phyloP scores from a whole-genome alignment of 805 yeast genomes.

The Sugiyamaella smithiae region DNA sequence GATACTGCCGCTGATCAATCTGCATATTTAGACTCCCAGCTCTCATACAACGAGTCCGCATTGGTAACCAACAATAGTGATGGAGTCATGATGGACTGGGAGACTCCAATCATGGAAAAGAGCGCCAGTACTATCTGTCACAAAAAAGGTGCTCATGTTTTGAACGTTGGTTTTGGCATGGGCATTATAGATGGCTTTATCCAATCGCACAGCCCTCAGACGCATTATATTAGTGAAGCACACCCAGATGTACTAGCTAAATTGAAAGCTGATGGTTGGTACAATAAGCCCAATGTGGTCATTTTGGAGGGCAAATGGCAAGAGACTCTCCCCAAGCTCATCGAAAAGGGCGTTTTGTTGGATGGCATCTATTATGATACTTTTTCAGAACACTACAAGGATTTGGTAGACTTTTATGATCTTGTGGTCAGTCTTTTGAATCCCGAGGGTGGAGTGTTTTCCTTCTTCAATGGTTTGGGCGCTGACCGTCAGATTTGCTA shows the following conservation, averaged over 20 bases:
- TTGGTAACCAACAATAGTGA: slow-evolving; percentile 73
- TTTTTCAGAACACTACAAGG: slow-evolving; percentile 85
- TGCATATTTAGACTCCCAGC: slow-evolving; percentile 60
- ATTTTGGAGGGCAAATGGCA: slow-evolving; percentile 93
- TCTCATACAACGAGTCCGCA: slow-evolving; percentile 65
- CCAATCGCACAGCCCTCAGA: slow-evolving; percentile 53
- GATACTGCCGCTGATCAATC: slow-evolving; percentile 44
- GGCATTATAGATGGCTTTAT: slow-evolving; percentile 88
- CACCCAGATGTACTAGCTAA: slow-evolving; percentile 85
- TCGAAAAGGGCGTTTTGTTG: slow-evolving; percentile 67
- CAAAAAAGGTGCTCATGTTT: slow-evolving; percentile 41
- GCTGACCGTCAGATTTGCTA: slow-evolving; percentile 73
- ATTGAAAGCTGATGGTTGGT: slow-evolving; percentile 78
- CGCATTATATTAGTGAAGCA: slow-evolving; percentile 89
- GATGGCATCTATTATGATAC: slow-evolving; percentile 95
- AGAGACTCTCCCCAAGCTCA: slow-evolving; percentile 63
- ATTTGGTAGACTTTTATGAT: slow-evolving; percentile 84
- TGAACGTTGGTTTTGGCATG: slow-evolving; percentile 95
- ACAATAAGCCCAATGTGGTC: slow-evolving; percentile 64
- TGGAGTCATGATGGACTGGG: slow-evolving; percentile 99
- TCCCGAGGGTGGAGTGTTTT: slow-evolving; percentile 71
- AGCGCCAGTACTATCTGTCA: slow-evolving; percentile 74
- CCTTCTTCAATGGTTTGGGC: slow-evolving; percentile 89
- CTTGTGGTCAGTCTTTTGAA: slow-evolving; percentile 74
- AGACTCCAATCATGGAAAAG: slow-evolving; percentile 70